phyloP scores from a whole-genome alignment of 805 yeast species.

The Myxozyma neotropica region DNA sequence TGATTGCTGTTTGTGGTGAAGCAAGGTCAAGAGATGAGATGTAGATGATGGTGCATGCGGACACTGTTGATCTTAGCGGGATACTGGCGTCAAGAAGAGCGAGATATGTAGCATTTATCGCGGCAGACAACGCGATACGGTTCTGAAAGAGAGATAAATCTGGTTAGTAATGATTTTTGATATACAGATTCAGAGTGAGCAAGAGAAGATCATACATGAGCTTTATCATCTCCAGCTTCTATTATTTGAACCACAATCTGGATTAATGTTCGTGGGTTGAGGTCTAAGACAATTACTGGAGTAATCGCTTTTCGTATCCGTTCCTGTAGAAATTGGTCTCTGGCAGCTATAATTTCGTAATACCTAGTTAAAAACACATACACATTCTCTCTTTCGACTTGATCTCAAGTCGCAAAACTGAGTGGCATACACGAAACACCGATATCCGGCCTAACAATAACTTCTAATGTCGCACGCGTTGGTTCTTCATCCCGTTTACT shows the following conservation, averaged over 20 bases:
- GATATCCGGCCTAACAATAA: constrained; percentile 72
- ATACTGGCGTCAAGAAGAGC: constrained; percentile 83
- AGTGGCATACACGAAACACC: constrained; percentile 66
- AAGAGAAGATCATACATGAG: constrained; percentile 16
- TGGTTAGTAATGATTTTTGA: not conserved
- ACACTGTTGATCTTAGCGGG: constrained; percentile 48
- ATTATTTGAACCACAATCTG: constrained; percentile 70
- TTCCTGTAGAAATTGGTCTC: constrained; percentile 78
- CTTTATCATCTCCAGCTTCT: constrained; percentile 52
- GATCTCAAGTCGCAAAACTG: not conserved
- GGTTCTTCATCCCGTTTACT: constrained; percentile 83
- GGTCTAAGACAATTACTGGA: constrained; percentile 59
- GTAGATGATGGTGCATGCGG: constrained; percentile 22
- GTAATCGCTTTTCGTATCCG: constrained; percentile 63
- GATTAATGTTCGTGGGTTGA: constrained; percentile 77
- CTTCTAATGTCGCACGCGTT: constrained; percentile 72
- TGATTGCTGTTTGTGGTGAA: constrained; percentile 24
- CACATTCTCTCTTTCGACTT: no score
- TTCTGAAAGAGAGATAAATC: constrained; percentile 25
- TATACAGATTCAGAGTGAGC: not conserved
- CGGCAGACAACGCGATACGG: constrained; percentile 62
- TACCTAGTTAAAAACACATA: not conserved
- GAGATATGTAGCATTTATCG: constrained; percentile 69
- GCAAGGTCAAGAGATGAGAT: not conserved
- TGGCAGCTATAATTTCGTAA: constrained; percentile 45